Evolutionary conservation across 352 stramenopile species (phyloP).

Genomic region (Pythium vanterpoolii): DNA sequence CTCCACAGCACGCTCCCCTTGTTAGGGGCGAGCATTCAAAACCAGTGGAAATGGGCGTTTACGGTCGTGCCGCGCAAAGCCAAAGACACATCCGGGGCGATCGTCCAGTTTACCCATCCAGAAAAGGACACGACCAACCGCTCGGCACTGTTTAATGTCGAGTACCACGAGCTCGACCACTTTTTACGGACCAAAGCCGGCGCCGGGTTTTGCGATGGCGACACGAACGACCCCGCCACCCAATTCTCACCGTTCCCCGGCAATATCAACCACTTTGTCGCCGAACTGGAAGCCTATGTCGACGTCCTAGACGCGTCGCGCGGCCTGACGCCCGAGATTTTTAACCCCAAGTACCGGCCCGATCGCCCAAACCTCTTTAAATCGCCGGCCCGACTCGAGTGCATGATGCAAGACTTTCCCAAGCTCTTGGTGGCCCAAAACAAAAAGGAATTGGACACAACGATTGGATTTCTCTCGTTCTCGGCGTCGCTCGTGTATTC

Average conservation of each 20-base stretch:
- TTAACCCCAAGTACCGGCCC: conserved; percentile 60
- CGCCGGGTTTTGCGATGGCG: conserved; percentile 46
- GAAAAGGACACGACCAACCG: conserved; percentile 15
- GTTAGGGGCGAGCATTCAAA: conserved; percentile 83
- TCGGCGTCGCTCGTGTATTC: conserved; percentile 62
- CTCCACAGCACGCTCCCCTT: conserved; percentile 89
- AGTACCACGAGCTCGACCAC: conserved; percentile 72
- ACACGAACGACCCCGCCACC: conserved; percentile 55
- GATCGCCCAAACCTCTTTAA: conserved; percentile 48
- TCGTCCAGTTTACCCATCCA: conserved; percentile 50
- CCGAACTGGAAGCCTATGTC: conserved; percentile 47
- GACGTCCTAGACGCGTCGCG: conserved; percentile 40
- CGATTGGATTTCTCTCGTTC: conserved; percentile 53
- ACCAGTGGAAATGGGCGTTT: conserved; percentile 91
- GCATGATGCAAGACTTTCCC: conserved; percentile 81
- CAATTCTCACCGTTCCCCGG: conserved; percentile 60
- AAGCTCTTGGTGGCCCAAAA: conserved; percentile 43
- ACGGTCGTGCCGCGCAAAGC: conserved; percentile 92
- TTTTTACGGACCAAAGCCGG: conserved; percentile 50
- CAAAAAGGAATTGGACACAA: background rate
- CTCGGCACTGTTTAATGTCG: conserved; percentile 58
- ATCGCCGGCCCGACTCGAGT: conserved; percentile 61
- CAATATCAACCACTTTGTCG: conserved; percentile 74
- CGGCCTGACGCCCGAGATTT: conserved; percentile 63
- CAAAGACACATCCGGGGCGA: conserved; percentile 83